Evolutionary conservation across 257 asterid species (phyloP), one percentile per base, ranked within the genome.

Genomic region (Nicotiana paniculata): DNA sequence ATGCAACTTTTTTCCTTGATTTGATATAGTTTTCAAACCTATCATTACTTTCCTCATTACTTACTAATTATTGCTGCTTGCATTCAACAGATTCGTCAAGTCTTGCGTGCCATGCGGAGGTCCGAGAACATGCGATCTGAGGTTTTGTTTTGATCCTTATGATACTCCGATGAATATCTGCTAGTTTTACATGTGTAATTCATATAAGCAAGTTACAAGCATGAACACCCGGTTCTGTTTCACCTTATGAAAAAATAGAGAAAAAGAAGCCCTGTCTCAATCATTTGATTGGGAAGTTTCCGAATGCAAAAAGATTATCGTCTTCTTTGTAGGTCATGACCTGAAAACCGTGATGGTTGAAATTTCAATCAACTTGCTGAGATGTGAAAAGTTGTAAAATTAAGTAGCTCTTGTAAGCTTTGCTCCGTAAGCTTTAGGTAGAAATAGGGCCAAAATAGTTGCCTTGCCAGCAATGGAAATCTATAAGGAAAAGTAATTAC

Each of bases 81-180:
- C 75, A 69, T 85, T 69, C 55, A 67, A 87, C 94, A 95, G 99
- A 88, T 92, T 83, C 98, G 97, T 66, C 97, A 92, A 53, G 90
- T 91, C 80, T 86, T 92, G 90, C 90, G 82, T 88, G 95, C 99
- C 74, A 90, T 92, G 93, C 88, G 93, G 82, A 88, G 95, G 90
- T 91, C 88, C 15, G 93, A 83, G 85, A 90, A 85, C 88, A 79
- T 90, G 79, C 92, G 82, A 81, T 85, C 93, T 4, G 97, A 95
- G 98, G 99, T 95, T 89, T 86, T 93, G 80, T 67, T 77, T 87
- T 24, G 55, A 82, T 35, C 84, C 61, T 79, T 86, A 43, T 72
- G 53, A 43, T 51, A 72, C 12, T 81, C 17, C 37, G 59, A 39
- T 58, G 35, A 33, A 9, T 30, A 21, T 80, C 75, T 37, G 24